Evolutionary conservation across 2,329 filamentous ascomycete species (phyloP), one percentile per base, ranked within the genome.

Genomic region (Botryotinia calthae): DNA sequence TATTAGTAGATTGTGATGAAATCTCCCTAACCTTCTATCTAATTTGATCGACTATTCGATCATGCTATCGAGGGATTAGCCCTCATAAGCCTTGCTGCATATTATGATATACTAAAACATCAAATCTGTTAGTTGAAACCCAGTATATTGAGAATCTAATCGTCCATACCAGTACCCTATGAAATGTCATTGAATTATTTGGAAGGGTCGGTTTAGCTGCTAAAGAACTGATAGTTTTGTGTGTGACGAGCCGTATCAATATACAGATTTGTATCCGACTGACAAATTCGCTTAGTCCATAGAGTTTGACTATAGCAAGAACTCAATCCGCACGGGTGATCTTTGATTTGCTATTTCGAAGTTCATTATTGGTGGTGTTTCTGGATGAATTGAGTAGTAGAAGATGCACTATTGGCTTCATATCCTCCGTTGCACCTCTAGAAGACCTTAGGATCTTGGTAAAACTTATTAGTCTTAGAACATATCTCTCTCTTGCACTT

Each of bases 291-390:
- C 44, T 61, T 22, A 58, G 31, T 22, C 34, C 59, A 61, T 59
- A 34, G 25, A 76, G 74, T 34, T 80, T 77, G 46, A 74, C 76
- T 59, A 80, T 78, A 74, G 67, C 77, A 44, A 80, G 79, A 69
- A 70, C 79, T 46, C 84, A 84, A 16, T 83, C 85, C 78, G 83
- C 84, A 64, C 83, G 81, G 77, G 82, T 64, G n/a, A 25, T 58
- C 25, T 44, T 64, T 54, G 22, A 58, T 25, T 46, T 54, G 18
- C 25, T 37, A 28, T 12, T 28, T 48, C 20, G 46, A 28, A 62
- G 10, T 40, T 48, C 44, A 65, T n/a, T 42, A 22, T 37, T 54
- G 4, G 42, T 67, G 1, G 69, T 54, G 22, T 65, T 74, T 48
- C 72, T 61, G 25, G 68, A 73, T 1, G 74, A 20, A 42, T 76